Evolutionary conservation across 176 grass and related monocot genomes (phyloP), one percentile per base, ranked within the genome.

Genomic region (Musa beccarii): DNA sequence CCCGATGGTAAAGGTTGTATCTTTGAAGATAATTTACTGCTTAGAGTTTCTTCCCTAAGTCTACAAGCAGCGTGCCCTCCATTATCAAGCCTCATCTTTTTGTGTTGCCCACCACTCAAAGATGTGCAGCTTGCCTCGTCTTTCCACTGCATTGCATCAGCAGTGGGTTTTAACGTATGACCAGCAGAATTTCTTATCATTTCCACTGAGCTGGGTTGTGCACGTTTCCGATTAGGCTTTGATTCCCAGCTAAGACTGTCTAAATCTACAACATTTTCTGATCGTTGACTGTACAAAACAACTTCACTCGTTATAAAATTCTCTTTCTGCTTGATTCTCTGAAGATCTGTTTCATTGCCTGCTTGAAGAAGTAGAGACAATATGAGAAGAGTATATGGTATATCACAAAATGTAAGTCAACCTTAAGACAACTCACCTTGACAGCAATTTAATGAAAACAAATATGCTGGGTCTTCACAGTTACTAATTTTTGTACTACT

Each of bases 81-180:
- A 76, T 80, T 82, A 79, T 89, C 79, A 59, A 78, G 23, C 82
- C 85, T 92, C 63, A 82, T 78, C 83, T 86, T 99, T 81, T 94
- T 94, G 24, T 74, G 72, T 52, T 80, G 75, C 34, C 6, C 34
- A 75, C 25, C 75, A 23, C 61, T 78, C 25, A 16, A 0, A 57
- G 77, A 79, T 56, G 53, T 49, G 17, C 23, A 79, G 54, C 83
- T 62, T 51, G 67, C 71, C 63, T 72, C 67, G 49, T 68, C 80
- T 72, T 19, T 59, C 77, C 75, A 78, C 53, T 73, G 53, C 62
- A 76, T 49, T 52, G 75, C 80, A 50, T 76, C 80, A 76, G 64
- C 68, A 76, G 70, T 80, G 77, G 70, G 75, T 83, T 85, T 43
- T 43, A 43, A 43, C 4, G 6, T 43, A 43, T 43, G 34, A 43